Evolutionary conservation across 768 basidiomycete species (phyloP).

Genomic region (Mycena maculata): DNA sequence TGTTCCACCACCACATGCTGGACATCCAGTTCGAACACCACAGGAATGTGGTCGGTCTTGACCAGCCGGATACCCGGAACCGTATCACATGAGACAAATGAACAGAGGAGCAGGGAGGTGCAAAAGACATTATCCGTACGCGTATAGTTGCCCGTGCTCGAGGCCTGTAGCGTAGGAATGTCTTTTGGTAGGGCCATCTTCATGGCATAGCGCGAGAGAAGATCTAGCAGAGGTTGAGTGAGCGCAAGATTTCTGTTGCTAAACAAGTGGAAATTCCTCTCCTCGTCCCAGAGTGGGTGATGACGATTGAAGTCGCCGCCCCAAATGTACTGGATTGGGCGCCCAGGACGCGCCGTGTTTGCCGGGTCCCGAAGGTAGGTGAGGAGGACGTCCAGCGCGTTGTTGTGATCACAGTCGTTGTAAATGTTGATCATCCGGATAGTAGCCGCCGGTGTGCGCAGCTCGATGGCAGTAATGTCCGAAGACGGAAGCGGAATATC

Average conservation of each 20-base stretch:
- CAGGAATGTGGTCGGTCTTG: too few relatives aligned
- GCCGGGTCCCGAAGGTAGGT: not conserved
- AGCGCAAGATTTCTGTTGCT: conserved; percentile 36
- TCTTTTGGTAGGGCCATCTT: too few relatives aligned
- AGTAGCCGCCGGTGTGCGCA: too few relatives aligned
- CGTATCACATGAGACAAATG: conserved; percentile 40
- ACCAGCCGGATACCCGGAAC: too few relatives aligned
- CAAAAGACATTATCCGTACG: conserved; percentile 55
- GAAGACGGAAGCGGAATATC: conserved; percentile 19
- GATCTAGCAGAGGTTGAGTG: too few relatives aligned
- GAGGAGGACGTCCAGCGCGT: not conserved
- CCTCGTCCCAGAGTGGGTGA: conserved; percentile 10
- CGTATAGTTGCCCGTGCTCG: too few relatives aligned
- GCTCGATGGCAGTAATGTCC: too few relatives aligned
- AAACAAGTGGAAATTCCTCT: conserved; percentile 48
- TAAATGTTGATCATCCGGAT: too few relatives aligned
- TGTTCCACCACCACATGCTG: not conserved
- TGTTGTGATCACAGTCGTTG: conserved; percentile 12
- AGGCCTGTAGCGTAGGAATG: conserved; percentile 48
- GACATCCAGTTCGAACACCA: too few relatives aligned
- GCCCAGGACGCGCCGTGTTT: not conserved
- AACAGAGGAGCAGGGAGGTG: conserved; percentile 57
- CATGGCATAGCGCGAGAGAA: too few relatives aligned
- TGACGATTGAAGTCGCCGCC: too few relatives aligned
- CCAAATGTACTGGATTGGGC: not conserved